Conservation (phyloP, 2,329 filamentous ascomycete species). For the Neofusicoccum parvum region DNA sequence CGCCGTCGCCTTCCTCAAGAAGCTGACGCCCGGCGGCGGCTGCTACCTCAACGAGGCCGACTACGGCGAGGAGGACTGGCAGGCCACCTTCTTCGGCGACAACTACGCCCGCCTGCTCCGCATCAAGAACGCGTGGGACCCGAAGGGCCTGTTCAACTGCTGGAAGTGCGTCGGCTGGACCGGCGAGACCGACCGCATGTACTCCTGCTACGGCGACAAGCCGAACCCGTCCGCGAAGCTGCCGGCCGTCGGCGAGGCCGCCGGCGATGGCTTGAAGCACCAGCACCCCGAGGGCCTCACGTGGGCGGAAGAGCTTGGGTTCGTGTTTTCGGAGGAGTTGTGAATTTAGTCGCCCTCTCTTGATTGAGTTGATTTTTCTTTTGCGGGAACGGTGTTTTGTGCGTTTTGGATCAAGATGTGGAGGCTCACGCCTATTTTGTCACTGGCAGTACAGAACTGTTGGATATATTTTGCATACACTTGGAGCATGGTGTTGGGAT, state of each 20-base stretch:
- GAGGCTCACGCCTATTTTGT: not conserved
- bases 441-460: no score
- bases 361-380: no score
- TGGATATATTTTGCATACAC: not conserved
- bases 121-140: slow-evolving; percentile 32
- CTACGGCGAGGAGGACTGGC: slow-evolving; percentile 19
- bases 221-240: not conserved
- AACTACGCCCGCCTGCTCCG: slow-evolving; percentile 27
- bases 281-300: not conserved
- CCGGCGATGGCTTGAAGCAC: not conserved
- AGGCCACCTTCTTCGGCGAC: slow-evolving; percentile 22
- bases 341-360: not conserved
- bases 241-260: not conserved
- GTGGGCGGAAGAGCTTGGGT: not conserved
- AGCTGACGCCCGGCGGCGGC: slow-evolving; percentile 37
- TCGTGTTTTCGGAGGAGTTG: not conserved
- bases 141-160: slow-evolving; percentile 22
- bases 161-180: slow-evolving; percentile 26
- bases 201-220: slow-evolving; percentile 14
- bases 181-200: slow-evolving; percentile 6
- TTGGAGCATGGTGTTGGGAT: not conserved
- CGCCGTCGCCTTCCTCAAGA: slow-evolving; percentile 36
- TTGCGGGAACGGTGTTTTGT: not conserved
- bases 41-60: slow-evolving; percentile 24
- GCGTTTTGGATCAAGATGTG: not conserved